Base-by-base conservation (phyloP, 2,329 filamentous ascomycete species). In the Fusarium sp. region DNA sequence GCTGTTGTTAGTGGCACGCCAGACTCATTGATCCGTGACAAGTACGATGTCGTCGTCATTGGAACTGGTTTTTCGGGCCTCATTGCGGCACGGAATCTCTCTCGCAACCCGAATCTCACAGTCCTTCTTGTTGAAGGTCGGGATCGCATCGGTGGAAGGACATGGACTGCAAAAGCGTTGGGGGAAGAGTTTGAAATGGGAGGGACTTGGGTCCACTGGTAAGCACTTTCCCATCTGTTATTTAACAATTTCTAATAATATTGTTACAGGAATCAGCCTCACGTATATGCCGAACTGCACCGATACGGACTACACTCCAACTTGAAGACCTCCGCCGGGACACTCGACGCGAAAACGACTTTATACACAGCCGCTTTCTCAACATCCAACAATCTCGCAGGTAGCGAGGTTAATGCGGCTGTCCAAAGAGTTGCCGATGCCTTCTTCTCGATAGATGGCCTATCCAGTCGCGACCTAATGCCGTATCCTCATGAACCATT, bases 81-180 rank as follows among this genome's bases (percentile, higher is more conserved):
- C 1, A 20, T 67, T 22, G 67, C 72, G 16, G 71, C 67, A 16
- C 54, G 72, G 11, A 38, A 74, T 5, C 37, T 74, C 5, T 37
- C 57, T 3, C 47, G 31, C 8, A 22, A 18, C 4, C 9, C 63
- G 3, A 35, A 18, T 1, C 29, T 61, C 1, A 72, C 58, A 1
- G 79, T 83, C 1, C 69, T 84, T 1, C 68, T 84, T 4, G 52
- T 85, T 0, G 83, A 85, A 66, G 84, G 79, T 5, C 80, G 83
- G 0, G 83, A 85, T 64, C 82, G 83, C 4, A 83, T 85, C n/a
- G 83, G 83, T 5, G 83, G 83, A 2, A 80, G 83, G 6, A 84
- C 83, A 47, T 85, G 82, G 83, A 83, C 81, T 0, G 80, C 82
- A 0, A 73, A 78, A 9, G 74, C 75, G n/a, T 22, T 81, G 1